phyloP scores from a whole-genome alignment of 2,329 filamentous ascomycete genomes.

The Ceratocystis alfenasii region DNA sequence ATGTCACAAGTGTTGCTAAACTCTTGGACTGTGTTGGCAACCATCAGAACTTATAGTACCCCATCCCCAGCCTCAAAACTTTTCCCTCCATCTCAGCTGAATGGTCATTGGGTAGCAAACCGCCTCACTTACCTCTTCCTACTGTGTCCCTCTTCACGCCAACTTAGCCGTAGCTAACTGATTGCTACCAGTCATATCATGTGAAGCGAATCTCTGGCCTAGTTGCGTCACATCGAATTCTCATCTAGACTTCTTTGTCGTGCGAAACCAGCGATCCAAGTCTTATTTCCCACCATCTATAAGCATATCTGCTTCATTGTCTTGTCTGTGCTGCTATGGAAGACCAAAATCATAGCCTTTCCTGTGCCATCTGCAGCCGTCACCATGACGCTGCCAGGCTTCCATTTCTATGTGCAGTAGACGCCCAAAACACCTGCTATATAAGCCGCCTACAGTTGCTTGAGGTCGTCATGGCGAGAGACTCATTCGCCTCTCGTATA shows the following conservation, averaged over 20 bases:
- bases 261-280: not conserved
- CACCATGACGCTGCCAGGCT: conserved; percentile 42
- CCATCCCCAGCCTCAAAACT: too few relatives aligned
- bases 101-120: not conserved
- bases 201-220: not conserved
- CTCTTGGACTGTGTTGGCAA: too few relatives aligned
- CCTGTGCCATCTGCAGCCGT: conserved; percentile 54
- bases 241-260: conserved; percentile 5
- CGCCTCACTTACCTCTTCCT: not conserved
- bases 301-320: not conserved
- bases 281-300: not conserved
- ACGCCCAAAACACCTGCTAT: conserved; percentile 58
- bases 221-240: conserved; percentile 1
- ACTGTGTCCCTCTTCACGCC: not conserved
- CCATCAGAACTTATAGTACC: too few relatives aligned
- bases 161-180: not conserved
- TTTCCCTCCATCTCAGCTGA: too few relatives aligned
- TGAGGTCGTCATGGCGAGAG: conserved; percentile 50
- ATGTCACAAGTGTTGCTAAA: not conserved
- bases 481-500: conserved; percentile 42
- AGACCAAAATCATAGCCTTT: not conserved
- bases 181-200: not conserved
- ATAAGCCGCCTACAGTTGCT: conserved; percentile 50
- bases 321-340: not conserved
- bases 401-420: conserved; percentile 56